Evolutionary conservation across 345 rosid genomes (phyloP), one percentile per base, ranked within the genome.

Genomic region (Durio zibethinus): DNA sequence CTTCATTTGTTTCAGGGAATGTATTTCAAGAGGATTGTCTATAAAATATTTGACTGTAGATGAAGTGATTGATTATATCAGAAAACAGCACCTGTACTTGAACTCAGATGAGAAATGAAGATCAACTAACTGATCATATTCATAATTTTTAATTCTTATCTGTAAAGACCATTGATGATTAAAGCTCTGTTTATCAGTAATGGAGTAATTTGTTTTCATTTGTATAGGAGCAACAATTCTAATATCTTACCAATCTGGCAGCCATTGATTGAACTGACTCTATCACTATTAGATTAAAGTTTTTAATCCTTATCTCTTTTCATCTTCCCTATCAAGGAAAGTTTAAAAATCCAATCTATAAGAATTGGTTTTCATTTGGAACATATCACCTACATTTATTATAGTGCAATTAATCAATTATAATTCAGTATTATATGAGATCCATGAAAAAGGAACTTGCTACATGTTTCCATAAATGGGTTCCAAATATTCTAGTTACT

Each of bases 11-110:
- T 86, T 29, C 87, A 94, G 98, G 93, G 92, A 89, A 76, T 91
- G 98, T 86, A 84, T 90, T 75, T 84, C 89, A 5, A 82, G 87
- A 81, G 93, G 99, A 25, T 74, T 92, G 71, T 92, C 98, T 6
- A 81, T 95, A 69, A 95, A 88, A 64, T 95, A 92, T 83, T 83
- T 95, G 76, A 93, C 94, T 12, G 81, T 73, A 16, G 97, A 95
- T 79, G 86, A 85, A 76, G 97, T 93, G 21, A 87, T 90, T 23
- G 83, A 83, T 54, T 88, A 92, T 82, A 86, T 90, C 62, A 85
- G 63, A 84, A 82, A 84, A 53, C 87, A 82, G 7, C 72, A 75
- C 16, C 73, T 95, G 57, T 93, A 93, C 86, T 54, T 75, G 79
- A 68, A 75, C 43, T n/a, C 4, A 3, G 35, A 66, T 25, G 52